Percentiles rank a stretch among this genome's conserved stretches.
Conservation (phyloP, 495 filamentous ascomycete genomes). For the Saxophila tyrrhenica region DNA sequence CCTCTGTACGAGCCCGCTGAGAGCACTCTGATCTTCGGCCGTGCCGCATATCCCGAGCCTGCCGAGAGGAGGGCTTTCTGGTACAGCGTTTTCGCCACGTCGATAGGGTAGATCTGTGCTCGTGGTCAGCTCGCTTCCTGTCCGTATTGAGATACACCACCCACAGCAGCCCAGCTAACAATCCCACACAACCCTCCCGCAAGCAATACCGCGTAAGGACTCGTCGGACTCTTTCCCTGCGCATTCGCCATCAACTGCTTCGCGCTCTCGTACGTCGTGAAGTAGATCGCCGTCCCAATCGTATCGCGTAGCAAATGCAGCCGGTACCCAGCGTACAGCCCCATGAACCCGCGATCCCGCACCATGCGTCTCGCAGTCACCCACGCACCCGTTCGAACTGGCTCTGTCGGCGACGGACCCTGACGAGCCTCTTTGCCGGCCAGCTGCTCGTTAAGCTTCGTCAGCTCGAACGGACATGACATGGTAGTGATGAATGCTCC, state of each 20-base stretch:
- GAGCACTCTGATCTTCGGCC: constrained; percentile 62
- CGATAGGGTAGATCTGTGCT: constrained; percentile 57
- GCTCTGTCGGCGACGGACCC: not conserved
- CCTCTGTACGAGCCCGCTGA: constrained; percentile 58
- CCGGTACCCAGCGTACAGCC: constrained; percentile 78
- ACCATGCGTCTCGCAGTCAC: constrained; percentile 70
- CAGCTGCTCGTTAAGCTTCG: constrained; percentile 82
- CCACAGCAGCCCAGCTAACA: constrained; percentile 70
- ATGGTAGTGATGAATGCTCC: constrained; percentile 72
- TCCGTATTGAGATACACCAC: constrained; percentile 22
- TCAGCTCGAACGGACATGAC: constrained; percentile 89
- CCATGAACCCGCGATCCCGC: constrained; percentile 60
- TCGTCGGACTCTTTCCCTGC: constrained; percentile 55
- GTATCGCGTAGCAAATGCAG: constrained; percentile 80
- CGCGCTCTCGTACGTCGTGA: constrained; percentile 78
- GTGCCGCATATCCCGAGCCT: constrained; percentile 44
- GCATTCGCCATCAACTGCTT: constrained; percentile 75
- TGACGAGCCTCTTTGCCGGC: constrained; percentile 71
- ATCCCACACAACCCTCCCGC: constrained; percentile 71
- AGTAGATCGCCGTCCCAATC: constrained; percentile 81
- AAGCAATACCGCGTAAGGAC: constrained; percentile 58
- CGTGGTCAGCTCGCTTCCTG: not conserved
- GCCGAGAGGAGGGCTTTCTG: constrained; percentile 67
- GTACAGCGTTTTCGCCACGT: constrained; percentile 74
- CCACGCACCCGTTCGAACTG: constrained; percentile 59